Percentiles rank a stretch among this genome's conserved stretches.
phyloP scores from a whole-genome alignment of 805 yeast genomes.

The Nakazawaea molendinolei region DNA sequence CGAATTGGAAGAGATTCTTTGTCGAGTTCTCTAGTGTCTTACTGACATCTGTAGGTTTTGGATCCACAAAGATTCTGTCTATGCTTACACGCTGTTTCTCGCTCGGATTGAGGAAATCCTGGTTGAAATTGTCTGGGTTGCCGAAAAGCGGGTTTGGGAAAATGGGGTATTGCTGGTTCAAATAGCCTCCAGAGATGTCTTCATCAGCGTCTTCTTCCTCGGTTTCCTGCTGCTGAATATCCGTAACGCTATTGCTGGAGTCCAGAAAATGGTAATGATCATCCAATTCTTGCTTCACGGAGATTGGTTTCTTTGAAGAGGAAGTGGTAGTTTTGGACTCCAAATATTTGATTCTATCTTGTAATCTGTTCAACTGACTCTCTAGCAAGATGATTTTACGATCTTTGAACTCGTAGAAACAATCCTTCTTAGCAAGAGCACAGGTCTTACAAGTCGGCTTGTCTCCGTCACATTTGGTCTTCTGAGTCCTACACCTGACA shows the following conservation, averaged over 20 bases:
- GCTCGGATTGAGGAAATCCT: slow-evolving; percentile 1
- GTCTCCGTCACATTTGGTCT: slow-evolving; percentile 43
- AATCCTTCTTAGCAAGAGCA: slow-evolving; percentile 16
- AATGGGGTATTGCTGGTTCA: slow-evolving; percentile 6
- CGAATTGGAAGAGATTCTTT: slow-evolving; percentile 2
- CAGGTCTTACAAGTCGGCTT: slow-evolving; percentile 24
- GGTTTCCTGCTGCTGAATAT: too few species aligned
- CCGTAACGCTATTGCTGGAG: too few species aligned
- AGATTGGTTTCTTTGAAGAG: too few species aligned
- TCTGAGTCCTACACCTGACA: slow-evolving; percentile 41
- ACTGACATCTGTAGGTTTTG: neutral
- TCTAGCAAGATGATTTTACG: slow-evolving; percentile 23
- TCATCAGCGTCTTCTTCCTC: slow-evolving; percentile 1
- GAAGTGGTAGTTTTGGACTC: too few species aligned
- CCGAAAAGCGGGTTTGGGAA: slow-evolving; percentile 9
- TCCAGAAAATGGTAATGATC: neutral
- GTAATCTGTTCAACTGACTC: slow-evolving; percentile 20
- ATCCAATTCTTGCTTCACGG: neutral
- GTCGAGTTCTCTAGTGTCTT: slow-evolving; percentile 1
- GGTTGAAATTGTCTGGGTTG: slow-evolving; percentile 8
- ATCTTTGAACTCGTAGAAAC: slow-evolving; percentile 23
- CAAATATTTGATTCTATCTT: slow-evolving; percentile 18
- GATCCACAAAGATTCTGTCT: slow-evolving; percentile 1
- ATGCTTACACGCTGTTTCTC: neutral
- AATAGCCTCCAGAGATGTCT: neutral